A percentile compares a stretch with the other conserved stretches of the same genome.
Conservation (phyloP, 2,329 filamentous ascomycete species). For the Exophiala dermatitidis region DNA sequence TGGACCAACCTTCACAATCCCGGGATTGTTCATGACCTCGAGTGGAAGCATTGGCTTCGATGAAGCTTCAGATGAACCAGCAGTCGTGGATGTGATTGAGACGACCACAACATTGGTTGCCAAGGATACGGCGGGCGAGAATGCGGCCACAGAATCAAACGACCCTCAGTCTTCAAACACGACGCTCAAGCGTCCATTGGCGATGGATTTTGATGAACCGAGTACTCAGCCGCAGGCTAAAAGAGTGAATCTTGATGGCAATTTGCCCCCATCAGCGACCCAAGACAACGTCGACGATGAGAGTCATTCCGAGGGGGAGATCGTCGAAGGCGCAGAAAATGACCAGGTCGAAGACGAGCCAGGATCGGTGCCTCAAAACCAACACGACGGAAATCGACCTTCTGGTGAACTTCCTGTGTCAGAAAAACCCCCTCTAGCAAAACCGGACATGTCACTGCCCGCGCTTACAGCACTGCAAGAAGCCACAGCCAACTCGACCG, state of each 20-base stretch:
- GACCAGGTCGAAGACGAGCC: conserved; percentile 5
- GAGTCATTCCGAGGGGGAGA: conserved; percentile 20
- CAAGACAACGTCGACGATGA: conserved; percentile 4
- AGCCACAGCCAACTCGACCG: background rate
- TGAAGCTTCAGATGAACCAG: background rate
- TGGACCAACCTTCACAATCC: conserved; percentile 39
- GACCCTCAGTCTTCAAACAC: background rate
- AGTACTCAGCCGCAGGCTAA: conserved; percentile 3
- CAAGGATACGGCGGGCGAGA: background rate
- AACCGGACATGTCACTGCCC: background rate
- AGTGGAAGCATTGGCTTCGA: conserved; percentile 16
- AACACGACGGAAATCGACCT: background rate
- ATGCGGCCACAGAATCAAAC: background rate
- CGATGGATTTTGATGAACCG: conserved; percentile 1
- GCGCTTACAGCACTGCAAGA: background rate
- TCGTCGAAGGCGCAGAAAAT: conserved; percentile 14
- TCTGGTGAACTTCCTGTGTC: conserved; percentile 27
- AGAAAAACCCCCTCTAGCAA: conserved; percentile 14
- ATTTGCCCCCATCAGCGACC: conserved; percentile 6
- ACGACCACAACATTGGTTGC: background rate
- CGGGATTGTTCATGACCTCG: conserved; percentile 47
- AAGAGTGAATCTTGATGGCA: conserved; percentile 10
- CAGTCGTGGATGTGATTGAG: background rate
- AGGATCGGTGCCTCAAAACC: conserved; percentile 6
- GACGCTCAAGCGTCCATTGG: conserved; percentile 7